phyloP scores from a whole-genome alignment of 1,284 basidiomycete genomes.

The Ceratobasidium theobromae region DNA sequence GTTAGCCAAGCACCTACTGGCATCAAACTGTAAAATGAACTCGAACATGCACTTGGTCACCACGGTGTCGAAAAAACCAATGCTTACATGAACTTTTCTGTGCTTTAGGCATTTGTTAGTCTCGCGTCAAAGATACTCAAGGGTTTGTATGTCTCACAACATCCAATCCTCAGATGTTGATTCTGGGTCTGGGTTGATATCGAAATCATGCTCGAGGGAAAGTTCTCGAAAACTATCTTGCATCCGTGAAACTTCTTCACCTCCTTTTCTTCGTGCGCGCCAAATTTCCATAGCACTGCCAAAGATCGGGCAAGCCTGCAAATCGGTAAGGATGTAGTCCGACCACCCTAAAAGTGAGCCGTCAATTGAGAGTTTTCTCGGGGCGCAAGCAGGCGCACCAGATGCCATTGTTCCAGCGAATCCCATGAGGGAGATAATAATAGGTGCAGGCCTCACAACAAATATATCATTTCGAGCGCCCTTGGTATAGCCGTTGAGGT shows the following conservation, averaged over 20 bases:
- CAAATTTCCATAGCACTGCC: conserved; percentile 49
- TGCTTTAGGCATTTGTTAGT: conserved; percentile 28
- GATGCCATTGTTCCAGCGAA: conserved; percentile 59
- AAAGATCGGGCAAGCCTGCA: conserved; percentile 54
- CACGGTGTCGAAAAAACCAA: conserved; percentile 37
- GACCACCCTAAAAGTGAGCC: conserved; percentile 52
- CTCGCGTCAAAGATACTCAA: neutral
- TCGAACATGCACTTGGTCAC: neutral
- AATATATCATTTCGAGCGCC: conserved; percentile 65
- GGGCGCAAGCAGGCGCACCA: conserved; percentile 40
- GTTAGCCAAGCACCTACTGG: conserved; percentile 4
- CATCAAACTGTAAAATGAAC: neutral
- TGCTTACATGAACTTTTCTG: conserved; percentile 56
- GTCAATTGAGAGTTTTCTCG: neutral
- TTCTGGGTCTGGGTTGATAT: conserved; percentile 57
- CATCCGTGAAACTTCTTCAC: conserved; percentile 29
- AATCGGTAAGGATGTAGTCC: conserved; percentile 61
- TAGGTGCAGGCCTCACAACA: conserved; percentile 57
- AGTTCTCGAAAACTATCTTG: conserved; percentile 35
- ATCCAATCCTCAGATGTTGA: conserved; percentile 52
- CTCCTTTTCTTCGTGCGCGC: conserved; percentile 39
- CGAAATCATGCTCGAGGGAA: conserved; percentile 46
- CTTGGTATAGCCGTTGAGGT: conserved; percentile 66
- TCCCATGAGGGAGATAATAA: conserved; percentile 62
- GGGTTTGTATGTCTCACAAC: conserved; percentile 49